Percentiles rank a stretch among this genome's conserved stretches.
phyloP scores from a whole-genome alignment of 192 early-diverging fungal genomes.

The Endogone sp. region DNA sequence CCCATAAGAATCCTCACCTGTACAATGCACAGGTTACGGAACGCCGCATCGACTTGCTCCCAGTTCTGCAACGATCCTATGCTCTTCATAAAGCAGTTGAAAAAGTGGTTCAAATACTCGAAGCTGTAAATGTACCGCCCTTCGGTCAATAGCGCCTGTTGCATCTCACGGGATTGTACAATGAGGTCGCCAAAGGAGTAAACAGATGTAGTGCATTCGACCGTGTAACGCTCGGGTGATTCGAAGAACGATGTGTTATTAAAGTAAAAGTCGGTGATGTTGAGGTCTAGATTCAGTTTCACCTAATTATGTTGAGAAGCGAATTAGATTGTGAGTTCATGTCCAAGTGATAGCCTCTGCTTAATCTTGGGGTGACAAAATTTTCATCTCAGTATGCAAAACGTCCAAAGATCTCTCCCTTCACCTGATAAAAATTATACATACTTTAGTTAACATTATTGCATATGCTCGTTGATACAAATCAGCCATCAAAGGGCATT shows the following conservation, averaged over 20 bases:
- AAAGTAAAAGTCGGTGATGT: conserved; percentile 33
- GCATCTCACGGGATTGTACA: conserved; percentile 39
- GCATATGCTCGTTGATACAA: conserved; percentile 8
- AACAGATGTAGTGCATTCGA: conserved; percentile 40
- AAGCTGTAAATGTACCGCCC: conserved; percentile 39
- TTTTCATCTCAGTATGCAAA: too few species aligned
- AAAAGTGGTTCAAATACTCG: conserved; percentile 51
- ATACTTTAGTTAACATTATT: conserved; percentile 27
- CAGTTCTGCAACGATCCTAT: conserved; percentile 30
- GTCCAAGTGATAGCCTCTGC: conserved; percentile 8
- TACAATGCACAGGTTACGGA: conserved; percentile 42
- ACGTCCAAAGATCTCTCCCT: too few species aligned
- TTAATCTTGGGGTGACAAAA: too few species aligned
- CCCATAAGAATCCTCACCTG: too few species aligned
- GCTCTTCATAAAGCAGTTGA: conserved; percentile 47
- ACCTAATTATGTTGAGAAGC: conserved; percentile 24
- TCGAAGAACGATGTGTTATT: conserved; percentile 42
- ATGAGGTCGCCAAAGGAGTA: conserved; percentile 47
- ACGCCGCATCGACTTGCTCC: conserved; percentile 47
- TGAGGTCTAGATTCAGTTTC: conserved; percentile 39
- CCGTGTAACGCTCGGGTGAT: conserved; percentile 30
- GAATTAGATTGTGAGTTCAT: conserved; percentile 1
- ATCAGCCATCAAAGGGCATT: conserved; percentile 18
- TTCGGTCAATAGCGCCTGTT: conserved; percentile 33
- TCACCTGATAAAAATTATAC: background rate